Evolutionary conservation across 352 stramenopile species (phyloP), one percentile per base, ranked within the genome.

Genomic region (Globisporangium carolinianum): DNA sequence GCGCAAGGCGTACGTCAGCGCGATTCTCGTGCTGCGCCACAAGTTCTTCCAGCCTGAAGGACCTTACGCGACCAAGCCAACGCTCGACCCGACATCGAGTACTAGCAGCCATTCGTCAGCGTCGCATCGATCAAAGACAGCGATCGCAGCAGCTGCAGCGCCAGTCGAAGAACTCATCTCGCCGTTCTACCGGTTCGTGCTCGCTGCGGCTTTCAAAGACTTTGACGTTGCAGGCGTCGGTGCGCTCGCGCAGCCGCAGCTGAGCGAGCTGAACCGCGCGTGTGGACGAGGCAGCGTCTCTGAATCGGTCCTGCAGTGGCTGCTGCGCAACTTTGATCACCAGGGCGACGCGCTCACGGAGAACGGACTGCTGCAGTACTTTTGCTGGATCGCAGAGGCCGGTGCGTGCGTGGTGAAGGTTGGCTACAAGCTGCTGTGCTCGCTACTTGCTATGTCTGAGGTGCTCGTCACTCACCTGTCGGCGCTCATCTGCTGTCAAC

Each of bases 181-280:
- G 0, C 79, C 82, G 0, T 87, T 91, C 46, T 89, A 89, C 55
- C 72, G 67, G 6, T 89, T 87, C 60, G 69, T 89, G 0, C 60
- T 91, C 0, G 74, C 70, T 2, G 75, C 69, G 24, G 72, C 75
- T 10, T 83, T 89, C 55, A 51, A 61, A 6, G 73, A 86, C 17
- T 71, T 83, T 45, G 76, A 83, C 57, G 12, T 53, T 0, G 42
- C 70, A 0, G 74, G 65, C 3, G 60, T 53, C 36, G 70, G 69
- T 14, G 43, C 73, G 5, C 55, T 89, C 32, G 53, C 58, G 0
- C 63, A 68, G 9, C 15, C 57, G 5, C 59, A 80, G 24, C 42
- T 89, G 1, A 75, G 53, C n/a, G 53, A 58, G 35, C 53, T 91
- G 1, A 91, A 85, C 60, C 65, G 61, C n/a, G 53, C 65, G 0